Base-by-base conservation (phyloP, 2,329 filamentous ascomycete genomes). In the Claviceps citrina region DNA sequence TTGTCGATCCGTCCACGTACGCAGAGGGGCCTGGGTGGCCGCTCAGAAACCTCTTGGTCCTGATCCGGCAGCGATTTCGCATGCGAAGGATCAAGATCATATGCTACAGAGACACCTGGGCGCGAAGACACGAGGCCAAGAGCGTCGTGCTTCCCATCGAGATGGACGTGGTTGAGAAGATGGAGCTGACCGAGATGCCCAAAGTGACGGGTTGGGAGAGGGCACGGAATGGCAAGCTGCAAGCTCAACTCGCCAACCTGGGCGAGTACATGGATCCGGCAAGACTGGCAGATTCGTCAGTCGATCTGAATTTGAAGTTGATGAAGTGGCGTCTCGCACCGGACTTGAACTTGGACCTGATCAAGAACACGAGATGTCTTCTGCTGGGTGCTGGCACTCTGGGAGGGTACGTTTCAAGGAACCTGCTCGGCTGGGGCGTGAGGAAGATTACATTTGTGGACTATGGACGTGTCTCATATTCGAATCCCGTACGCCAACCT, bases 261-360 rank as follows among this genome's bases (percentile, higher is more conserved):
- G 81, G 82, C 16, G 85, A 91, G 51, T 93, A 94, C 51, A 89
- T 98, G 81, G 87, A 98, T 54, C 89, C 91, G 6, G 67, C 72
- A 26, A 78, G 79, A 53, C 67, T 96, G 15, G 91, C 91, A 18
- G 87, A 96, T 55, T 86, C 93, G 56, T 86, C 87, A 1, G 89
- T 96, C 8, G 91, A 98, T 54, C 70, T 98, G 43, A 98, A 98
- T 54, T 68, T 96, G 44, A 96, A 96, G 62, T 71, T 98, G 43
- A 98, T 98, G 79, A 98, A 95, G 63, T 98, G 91, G 91, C 79
- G 91, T 30, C 85, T 98, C 51, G 84, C 86, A 7, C 91, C 91
- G 0, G 78, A 79, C 38, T 71, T 98, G 31, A 73, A 96, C 55
- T 73, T 98, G 8, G 86, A 95, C 24, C 73, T 74, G 24, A 87